Conservation (phyloP, 2,329 filamentous ascomycete genomes). For the Penicillium italicum region DNA sequence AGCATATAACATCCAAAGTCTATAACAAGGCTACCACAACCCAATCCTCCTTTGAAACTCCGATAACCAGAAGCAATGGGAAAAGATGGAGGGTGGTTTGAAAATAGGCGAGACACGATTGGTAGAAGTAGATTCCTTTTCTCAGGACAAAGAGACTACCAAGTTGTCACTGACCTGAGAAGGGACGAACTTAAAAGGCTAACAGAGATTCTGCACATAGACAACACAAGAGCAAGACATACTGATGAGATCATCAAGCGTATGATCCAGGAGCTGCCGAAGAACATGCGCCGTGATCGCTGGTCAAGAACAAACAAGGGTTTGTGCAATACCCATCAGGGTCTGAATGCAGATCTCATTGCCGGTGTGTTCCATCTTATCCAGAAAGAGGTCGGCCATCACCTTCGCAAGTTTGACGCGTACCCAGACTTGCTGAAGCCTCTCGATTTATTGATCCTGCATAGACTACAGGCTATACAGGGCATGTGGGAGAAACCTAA, state of each 20-base stretch:
- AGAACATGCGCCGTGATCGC: constrained; percentile 10
- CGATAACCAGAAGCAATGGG: not conserved
- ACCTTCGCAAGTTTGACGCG: constrained; percentile 20
- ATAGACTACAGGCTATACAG: constrained; percentile 25
- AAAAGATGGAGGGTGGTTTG: not conserved
- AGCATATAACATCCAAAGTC: not conserved
- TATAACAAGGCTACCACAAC: not conserved
- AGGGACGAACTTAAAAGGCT: constrained; percentile 20
- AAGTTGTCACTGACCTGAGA: constrained; percentile 19
- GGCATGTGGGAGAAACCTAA: constrained; percentile 32
- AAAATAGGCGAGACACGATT: not conserved
- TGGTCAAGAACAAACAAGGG: not conserved
- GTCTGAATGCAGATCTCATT: constrained; percentile 26
- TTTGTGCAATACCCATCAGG: constrained; percentile 23
- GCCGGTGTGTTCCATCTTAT: constrained; percentile 20
- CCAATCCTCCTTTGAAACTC: not conserved
- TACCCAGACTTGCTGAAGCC: constrained; percentile 15
- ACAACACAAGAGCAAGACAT: constrained; percentile 11
- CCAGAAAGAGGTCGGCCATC: constrained; percentile 23
- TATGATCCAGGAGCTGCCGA: constrained; percentile 18
- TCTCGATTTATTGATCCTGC: constrained; percentile 15
- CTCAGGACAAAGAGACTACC: constrained; percentile 15
- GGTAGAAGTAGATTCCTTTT: not conserved
- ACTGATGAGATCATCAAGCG: constrained; percentile 6
- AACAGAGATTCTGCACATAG: constrained; percentile 24